phyloP scores from a whole-genome alignment of 805 yeast species.

The Saccharomycopsis malanga region DNA sequence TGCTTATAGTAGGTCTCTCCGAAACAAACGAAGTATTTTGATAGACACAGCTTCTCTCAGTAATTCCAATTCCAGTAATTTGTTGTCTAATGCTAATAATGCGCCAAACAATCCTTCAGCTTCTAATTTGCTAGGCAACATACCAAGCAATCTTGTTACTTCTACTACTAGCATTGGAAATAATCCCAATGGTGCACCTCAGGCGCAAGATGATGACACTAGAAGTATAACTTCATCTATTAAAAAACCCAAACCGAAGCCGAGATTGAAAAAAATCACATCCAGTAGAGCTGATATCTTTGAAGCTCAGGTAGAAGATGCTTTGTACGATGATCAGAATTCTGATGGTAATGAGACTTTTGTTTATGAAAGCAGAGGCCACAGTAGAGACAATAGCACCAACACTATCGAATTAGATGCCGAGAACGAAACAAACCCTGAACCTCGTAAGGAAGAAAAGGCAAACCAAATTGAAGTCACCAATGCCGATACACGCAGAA shows the following conservation, averaged over 20 bases:
- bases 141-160: background rate
- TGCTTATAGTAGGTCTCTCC: slow-evolving; percentile 17
- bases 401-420: slow-evolving; percentile 16
- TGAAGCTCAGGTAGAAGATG: slow-evolving; percentile 91
- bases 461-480: background rate
- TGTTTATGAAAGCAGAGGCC: slow-evolving; percentile 64
- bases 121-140: background rate
- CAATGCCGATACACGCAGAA: slow-evolving; percentile 14
- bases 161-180: background rate
- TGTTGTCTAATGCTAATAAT: background rate
- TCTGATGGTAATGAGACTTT: slow-evolving; percentile 92
- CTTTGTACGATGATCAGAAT: slow-evolving; percentile 82
- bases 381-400: slow-evolving; percentile 15
- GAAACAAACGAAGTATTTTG: slow-evolving; percentile 21
- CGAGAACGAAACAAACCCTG: background rate
- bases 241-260: slow-evolving; percentile 14
- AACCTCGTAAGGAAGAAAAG: background rate
- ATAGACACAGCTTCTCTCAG: slow-evolving; percentile 5
- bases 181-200: background rate
- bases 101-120: background rate
- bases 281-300: slow-evolving; percentile 85
- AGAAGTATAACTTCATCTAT: slow-evolving; percentile 16
- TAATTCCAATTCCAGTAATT: slow-evolving; percentile 2
- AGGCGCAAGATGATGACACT: slow-evolving; percentile 13
- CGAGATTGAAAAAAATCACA: slow-evolving; percentile 35